A percentile compares a stretch with the other conserved stretches of the same genome.
phyloP scores from a whole-genome alignment of 352 stramenopile genomes.

The Peronospora belbahrii region DNA sequence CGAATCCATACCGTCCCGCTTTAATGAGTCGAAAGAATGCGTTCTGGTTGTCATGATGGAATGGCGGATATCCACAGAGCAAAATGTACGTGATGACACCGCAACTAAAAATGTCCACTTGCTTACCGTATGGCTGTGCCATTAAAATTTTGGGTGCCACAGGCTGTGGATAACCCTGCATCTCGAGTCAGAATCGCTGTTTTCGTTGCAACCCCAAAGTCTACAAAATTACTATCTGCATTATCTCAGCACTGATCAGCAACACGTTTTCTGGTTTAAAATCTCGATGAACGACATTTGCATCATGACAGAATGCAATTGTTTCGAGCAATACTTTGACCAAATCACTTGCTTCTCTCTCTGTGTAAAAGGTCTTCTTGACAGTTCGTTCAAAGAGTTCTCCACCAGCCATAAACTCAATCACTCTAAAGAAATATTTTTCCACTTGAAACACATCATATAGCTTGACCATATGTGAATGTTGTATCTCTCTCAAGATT shows the following conservation, averaged over 20 bases:
- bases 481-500: conserved; percentile 78
- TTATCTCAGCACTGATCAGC: conserved; percentile 75
- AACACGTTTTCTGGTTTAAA: conserved; percentile 82
- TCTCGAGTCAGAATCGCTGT: too few relatives aligned
- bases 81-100: too few relatives aligned
- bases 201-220: too few relatives aligned
- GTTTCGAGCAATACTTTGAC: conserved; percentile 83
- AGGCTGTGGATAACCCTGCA: too few relatives aligned
- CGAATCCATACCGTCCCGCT: too few relatives aligned
- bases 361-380: conserved; percentile 83
- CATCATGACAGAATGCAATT: conserved; percentile 86
- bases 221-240: conserved; percentile 78
- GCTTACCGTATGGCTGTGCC: too few relatives aligned
- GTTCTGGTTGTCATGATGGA: too few relatives aligned
- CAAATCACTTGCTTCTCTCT: conserved; percentile 80
- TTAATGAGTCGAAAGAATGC: too few relatives aligned
- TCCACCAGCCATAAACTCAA: conserved; percentile 27
- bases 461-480: conserved; percentile 85
- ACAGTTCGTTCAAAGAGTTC: conserved; percentile 84
- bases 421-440: conserved; percentile 90
- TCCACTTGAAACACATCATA: conserved; percentile 88
- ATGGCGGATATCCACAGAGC: too few relatives aligned
- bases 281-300: conserved; percentile 77
- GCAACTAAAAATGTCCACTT: too few relatives aligned
- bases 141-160: too few relatives aligned